Base-by-base conservation (phyloP, 1,284 basidiomycete species). In the Golubevia sp. region DNA sequence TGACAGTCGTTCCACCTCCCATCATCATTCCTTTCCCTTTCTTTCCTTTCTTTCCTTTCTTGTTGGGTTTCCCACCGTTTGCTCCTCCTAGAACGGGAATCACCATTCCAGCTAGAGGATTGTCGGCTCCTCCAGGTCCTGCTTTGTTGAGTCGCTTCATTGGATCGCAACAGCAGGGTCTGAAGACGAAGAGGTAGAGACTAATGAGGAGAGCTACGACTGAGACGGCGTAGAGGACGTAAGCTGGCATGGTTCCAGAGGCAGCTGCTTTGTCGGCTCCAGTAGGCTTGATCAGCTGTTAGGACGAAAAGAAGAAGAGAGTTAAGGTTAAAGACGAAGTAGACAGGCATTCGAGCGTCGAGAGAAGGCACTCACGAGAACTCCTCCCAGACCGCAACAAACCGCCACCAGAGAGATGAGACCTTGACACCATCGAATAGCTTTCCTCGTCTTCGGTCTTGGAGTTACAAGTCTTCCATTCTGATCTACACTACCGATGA, bases 1-100 rank as follows among this genome's bases (percentile, higher is more conserved):
- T 77, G 60, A 76, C 74, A n/a, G 61, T 68, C 20, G 73, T 56
- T 4, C 58, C 63, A 7, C 58, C 58, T 15, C 30, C 44, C 54
- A 59, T 58, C 51, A 18, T 55, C 2, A 53, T 59, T n/a, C 20
- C 18, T 50, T 44, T 44, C 8, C 30, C 18, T 56, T 2, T 21
- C 23, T 23, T 50, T 15, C n/a, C n/a, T 26, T 26, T 49, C 48
- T 68, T 63, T 38, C 38, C 38, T 49, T 73, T 73, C 61, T 71
- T 70, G 57, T 67, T 65, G 25, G 63, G 63, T 52, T 54, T 48
- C 18, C 64, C 61, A 15, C 25, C 49, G 0, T 25, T 52, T 15
- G 57, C 69, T 21, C 56, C 64, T 2, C 61, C n/a, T 55, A 74
- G 56, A 34, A 76, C 62, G 13, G 74, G 74, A 8, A 76, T 68